phyloP scores from a whole-genome alignment of 1,284 basidiomycete species.

The Naganishia sp. region DNA sequence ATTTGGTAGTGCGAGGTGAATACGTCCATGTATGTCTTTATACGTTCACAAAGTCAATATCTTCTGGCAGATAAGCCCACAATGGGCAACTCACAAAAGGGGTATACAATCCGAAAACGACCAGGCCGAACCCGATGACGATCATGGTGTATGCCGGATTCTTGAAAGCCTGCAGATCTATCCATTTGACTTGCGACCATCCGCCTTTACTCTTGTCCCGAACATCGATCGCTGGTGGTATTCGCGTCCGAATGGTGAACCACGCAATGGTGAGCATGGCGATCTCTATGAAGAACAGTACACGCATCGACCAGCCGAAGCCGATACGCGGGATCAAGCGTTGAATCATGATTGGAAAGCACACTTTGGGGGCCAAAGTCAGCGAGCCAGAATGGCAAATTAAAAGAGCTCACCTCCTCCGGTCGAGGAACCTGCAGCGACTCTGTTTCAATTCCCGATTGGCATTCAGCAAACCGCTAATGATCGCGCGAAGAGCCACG shows the following conservation, averaged over 20 bases:
- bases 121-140: slow-evolving; percentile 30
- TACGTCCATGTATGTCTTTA: slow-evolving; percentile 25
- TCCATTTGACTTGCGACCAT: slow-evolving; percentile 37
- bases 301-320: slow-evolving; percentile 45
- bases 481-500: not conserved
- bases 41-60: not conserved
- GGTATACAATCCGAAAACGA: slow-evolving; percentile 26
- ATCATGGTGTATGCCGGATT: slow-evolving; percentile 40
- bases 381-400: not conserved
- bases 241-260: slow-evolving; percentile 42
- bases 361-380: not conserved
- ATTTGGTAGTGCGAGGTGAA: slow-evolving; percentile 24
- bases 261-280: slow-evolving; percentile 38
- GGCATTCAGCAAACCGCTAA: not conserved
- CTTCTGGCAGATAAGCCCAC: too few relatives aligned
- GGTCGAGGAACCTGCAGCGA: slow-evolving; percentile 19
- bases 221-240: slow-evolving; percentile 38
- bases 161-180: slow-evolving; percentile 41
- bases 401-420: slow-evolving; percentile 12
- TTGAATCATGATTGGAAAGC: slow-evolving; percentile 29
- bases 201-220: slow-evolving; percentile 28
- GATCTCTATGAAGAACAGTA: slow-evolving; percentile 43
- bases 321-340: slow-evolving; percentile 38
- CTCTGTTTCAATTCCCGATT: not conserved
- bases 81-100: slow-evolving; percentile 13